These are phyloP conservation scores for Pestalotiopsis sp. DNA, from an alignment of 2,329 filamentous ascomycete species.

Conservation along the genomic window DNA sequence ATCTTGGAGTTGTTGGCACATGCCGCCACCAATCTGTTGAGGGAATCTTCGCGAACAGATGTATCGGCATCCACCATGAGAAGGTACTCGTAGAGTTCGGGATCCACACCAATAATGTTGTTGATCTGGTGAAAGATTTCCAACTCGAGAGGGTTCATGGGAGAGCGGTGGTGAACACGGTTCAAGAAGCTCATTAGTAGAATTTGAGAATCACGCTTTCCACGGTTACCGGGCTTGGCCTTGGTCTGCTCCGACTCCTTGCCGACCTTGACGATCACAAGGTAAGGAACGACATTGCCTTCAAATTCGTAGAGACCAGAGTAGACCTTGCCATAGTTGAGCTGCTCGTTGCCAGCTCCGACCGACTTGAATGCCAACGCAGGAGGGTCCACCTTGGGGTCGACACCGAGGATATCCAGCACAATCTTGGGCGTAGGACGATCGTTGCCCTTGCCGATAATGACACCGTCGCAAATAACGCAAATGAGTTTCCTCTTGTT, in stretches of 20 bases:
- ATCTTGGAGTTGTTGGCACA: constrained; percentile 96
- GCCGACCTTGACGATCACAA: constrained; percentile 95
- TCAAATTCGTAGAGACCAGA: constrained; percentile 97
- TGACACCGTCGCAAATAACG: constrained; percentile 96
- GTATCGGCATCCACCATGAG: constrained; percentile 99
- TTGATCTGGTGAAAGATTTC: constrained; percentile 99
- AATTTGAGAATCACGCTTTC: constrained; percentile 97
- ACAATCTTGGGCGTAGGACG: constrained; percentile 97
- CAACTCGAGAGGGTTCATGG: constrained; percentile 94
- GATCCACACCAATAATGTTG: constrained; percentile 98
- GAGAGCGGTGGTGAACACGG: constrained; percentile 88
- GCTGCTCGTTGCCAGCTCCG: constrained; percentile 83
- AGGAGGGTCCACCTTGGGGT: constrained; percentile 94
- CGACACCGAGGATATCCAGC: constrained; percentile 93
- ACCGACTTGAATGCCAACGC: constrained; percentile 94
- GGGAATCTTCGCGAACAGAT: constrained; percentile 85
- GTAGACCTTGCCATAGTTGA: constrained; percentile 98
- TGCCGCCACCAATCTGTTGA: constrained; percentile 89
- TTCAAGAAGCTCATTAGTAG: constrained; percentile 97
- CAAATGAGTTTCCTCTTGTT: constrained; percentile 98
- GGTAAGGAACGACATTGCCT: constrained; percentile 94
- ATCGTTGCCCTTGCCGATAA: constrained; percentile 94
- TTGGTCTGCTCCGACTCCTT: constrained; percentile 93
- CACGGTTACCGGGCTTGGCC: constrained; percentile 93
- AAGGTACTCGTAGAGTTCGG: constrained; percentile 94